Base-by-base conservation (phyloP, 441 rosid genomes). In the Euphorbia schlechtendalii region DNA sequence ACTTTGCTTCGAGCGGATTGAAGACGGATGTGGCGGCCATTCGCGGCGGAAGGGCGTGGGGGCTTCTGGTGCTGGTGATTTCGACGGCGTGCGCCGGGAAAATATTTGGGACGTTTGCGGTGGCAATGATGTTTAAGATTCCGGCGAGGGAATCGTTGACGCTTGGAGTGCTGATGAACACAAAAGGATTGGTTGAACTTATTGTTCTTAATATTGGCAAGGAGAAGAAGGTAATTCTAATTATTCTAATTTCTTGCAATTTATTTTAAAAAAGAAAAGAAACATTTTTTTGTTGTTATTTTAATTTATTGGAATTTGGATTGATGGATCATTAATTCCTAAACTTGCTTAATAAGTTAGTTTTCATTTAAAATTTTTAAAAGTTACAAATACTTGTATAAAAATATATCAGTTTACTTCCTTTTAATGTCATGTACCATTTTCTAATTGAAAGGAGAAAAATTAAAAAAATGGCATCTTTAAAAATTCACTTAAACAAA, bases 171-270 rank as follows among this genome's bases (percentile, higher is more conserved):
- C 70, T 87, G 81, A 89, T 89, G 96, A 89, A 86, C 27, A 89
- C 91, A 14, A 89, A 87, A 75, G 96, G 96, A 4, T 71, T 89
- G 71, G 89, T 89, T 48, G 96, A 88, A 71, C 90, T 88, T 56
- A 88, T 88, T 56, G 92, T 86, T 12, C 90, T 89, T 63, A 86
- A 85, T 73, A 84, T 89, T 25, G 96, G 96, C 79, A 80, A 65
- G 72, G 96, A 86, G 51, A 83, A 84, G 73, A 78, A 83, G 91
- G 91, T 86, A 17, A 54, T 74, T 71, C 52, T 22, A 2, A 11
- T 27, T 27, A 1, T 27, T 27, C 30, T 13, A 13, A 3, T 45
- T 45, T 45, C 2, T 14, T 27, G 1, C 30, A 27, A 27, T 27
- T 27, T 27, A 27, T 27, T 27, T 27, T 27, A 27, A 1, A 27